Base-by-base conservation (phyloP, 1,284 basidiomycete species). In the Leccinum fallax region DNA sequence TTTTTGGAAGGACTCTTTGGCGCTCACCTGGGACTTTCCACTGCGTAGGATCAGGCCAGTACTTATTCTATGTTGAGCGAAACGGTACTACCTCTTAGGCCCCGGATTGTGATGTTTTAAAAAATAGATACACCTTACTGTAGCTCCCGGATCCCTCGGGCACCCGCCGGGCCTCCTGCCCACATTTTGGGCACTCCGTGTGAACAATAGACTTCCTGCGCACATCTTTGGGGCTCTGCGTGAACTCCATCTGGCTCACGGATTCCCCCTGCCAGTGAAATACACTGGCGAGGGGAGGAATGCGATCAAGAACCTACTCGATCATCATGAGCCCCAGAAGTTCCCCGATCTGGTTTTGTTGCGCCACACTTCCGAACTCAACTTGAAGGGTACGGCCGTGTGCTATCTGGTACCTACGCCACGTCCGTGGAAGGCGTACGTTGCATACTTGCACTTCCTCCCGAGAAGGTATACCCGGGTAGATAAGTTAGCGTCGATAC, bases 381-480 rank as follows among this genome's bases (percentile, higher is more conserved):
- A 19, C 49, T 59, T 9, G 71, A 73, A 61, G 40, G 71, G 72
- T 8, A 65, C 61, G 0, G 70, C 52, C 0, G 59, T 74, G 11
- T 67, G 63, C 32, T 61, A 63, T 59, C 55, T 74, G 1, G 70
- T 49, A 1, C 72, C 72, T 0, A 5, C 57, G 0, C 61, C 63
- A 5, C 65, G 61, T 24, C 32, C 34, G 1, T 74, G 74, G 74
- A 77, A 71, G 61, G 74, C 66, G 2, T 75, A 75, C 40, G 61
- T 52, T 65, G 85, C 85, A 0, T 77, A 79, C 60, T 74, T 86
- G 34, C 80, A 84, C 40, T 78, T 76, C 16, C 74, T 87, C 52
- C 81, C 0, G 82, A 83, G 26, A 58, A 70, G 63, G 71, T 28
- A 55, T 28, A 55, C 21, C 10, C 19, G 48, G 24, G 21, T 8